Conservation (phyloP, 306 rosid genomes). For the Vicia faba region DNA sequence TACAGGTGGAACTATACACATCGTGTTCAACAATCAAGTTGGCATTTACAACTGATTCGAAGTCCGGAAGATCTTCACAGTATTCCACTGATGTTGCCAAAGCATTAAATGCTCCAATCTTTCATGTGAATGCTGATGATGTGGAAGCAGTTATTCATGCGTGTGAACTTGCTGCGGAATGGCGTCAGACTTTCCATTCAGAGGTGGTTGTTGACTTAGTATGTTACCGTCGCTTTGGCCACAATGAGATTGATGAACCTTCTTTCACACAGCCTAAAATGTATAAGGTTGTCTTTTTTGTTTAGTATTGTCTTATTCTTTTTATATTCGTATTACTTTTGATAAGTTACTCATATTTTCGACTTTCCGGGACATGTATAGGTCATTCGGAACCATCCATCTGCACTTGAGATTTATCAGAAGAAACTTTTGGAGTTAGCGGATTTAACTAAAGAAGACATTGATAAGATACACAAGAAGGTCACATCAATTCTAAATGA, state of each 20-base stretch:
- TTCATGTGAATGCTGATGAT: constrained; percentile 85
- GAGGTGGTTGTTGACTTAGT: constrained; percentile 89
- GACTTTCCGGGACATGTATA: constrained; percentile 40
- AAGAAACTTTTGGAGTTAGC: constrained; percentile 75
- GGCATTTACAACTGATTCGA: constrained; percentile 97
- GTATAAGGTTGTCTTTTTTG: constrained; percentile 67
- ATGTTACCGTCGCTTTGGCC: constrained; percentile 90
- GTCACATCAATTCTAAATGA: constrained; percentile 70
- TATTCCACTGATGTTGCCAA: constrained; percentile 94
- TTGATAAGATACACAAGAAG: constrained; percentile 66
- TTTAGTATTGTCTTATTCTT: not conserved
- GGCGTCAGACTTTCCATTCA: constrained; percentile 92
- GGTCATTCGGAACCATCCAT: constrained; percentile 85
- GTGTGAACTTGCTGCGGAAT: constrained; percentile 86
- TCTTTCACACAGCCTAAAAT: constrained; percentile 96
- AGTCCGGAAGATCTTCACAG: constrained; percentile 78
- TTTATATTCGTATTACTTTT: constrained; percentile 2
- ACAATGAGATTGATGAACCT: constrained; percentile 94
- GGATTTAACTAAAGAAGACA: constrained; percentile 61
- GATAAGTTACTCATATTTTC: constrained; percentile 31
- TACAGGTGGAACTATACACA: constrained; percentile 93
- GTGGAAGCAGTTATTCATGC: constrained; percentile 84
- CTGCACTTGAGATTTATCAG: constrained; percentile 78
- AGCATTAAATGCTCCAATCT: constrained; percentile 84
- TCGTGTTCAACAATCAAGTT: constrained; percentile 88